Evolutionary conservation across 2,329 filamentous ascomycete genomes (phyloP).

Genomic region (Colletotrichum melonis): DNA sequence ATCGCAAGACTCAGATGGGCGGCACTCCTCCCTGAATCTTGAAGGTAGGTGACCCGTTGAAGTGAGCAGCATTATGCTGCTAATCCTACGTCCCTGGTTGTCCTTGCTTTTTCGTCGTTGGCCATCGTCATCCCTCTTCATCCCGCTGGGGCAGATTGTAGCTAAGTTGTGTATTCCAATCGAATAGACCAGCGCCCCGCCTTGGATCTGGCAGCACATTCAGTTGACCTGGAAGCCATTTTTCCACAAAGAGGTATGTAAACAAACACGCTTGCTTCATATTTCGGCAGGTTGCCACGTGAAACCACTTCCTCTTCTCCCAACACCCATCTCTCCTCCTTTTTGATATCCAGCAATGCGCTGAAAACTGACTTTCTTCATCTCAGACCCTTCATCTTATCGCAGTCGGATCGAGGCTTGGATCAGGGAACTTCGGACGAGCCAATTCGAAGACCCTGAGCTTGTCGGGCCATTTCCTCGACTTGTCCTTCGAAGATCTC

Average conservation of each 20-base stretch:
- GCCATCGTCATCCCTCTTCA: background rate
- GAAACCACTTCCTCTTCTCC: background rate
- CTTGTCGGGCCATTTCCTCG: slow-evolving; percentile 29
- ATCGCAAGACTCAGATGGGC: background rate
- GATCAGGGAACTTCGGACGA: slow-evolving; percentile 18
- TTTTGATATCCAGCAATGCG: background rate
- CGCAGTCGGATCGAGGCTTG: slow-evolving; percentile 27
- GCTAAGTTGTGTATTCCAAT: slow-evolving; percentile 10
- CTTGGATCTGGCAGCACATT: background rate
- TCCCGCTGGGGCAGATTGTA: background rate
- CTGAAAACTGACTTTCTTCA: slow-evolving; percentile 1
- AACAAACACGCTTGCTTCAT: slow-evolving; percentile 6
- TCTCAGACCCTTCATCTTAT: slow-evolving; percentile 11
- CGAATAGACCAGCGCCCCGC: background rate
- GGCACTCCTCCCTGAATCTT: background rate
- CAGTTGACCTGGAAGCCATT: slow-evolving; percentile 1
- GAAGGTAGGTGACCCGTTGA: slow-evolving; percentile 11
- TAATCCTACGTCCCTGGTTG: background rate
- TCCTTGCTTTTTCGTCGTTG: background rate
- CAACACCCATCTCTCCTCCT: background rate
- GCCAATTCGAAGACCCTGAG: slow-evolving; percentile 31
- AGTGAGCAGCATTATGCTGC: background rate
- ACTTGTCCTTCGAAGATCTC: background rate
- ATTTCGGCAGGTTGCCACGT: background rate
- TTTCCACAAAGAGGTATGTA: slow-evolving; percentile 26